Evolutionary conservation across 1,284 basidiomycete genomes (phyloP).

Genomic region (Xanthoconium separans): DNA sequence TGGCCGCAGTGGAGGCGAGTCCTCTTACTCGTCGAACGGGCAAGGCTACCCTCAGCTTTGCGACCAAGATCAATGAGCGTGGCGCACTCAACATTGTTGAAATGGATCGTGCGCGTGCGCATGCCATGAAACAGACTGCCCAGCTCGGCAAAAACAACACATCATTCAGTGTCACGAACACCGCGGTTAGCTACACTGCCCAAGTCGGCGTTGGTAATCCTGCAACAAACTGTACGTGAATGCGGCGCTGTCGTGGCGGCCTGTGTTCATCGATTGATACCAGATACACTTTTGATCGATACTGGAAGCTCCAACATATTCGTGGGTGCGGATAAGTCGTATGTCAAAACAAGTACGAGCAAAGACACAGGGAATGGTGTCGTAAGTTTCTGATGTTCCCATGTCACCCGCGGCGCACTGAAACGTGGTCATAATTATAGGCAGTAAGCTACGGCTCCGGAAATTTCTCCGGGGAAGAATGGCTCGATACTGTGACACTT

Average conservation of each 20-base stretch:
- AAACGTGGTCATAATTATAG: too few relatives aligned
- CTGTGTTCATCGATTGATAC: background rate
- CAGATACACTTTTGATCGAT: constrained; percentile 33
- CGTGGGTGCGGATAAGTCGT: too few relatives aligned
- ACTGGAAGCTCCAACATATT: constrained; percentile 38
- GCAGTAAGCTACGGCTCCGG: constrained; percentile 14
- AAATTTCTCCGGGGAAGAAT: constrained; percentile 50
- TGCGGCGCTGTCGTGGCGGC: background rate
- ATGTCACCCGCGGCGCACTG: too few relatives aligned
- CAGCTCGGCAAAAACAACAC: constrained; percentile 7
- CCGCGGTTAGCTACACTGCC: constrained; percentile 31
- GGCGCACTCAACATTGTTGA: constrained; percentile 2
- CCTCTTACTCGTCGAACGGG: background rate
- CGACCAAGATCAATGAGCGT: constrained; percentile 5
- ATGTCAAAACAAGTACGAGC: too few relatives aligned
- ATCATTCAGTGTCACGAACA: constrained; percentile 11
- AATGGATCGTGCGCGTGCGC: constrained; percentile 22
- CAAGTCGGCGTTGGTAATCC: constrained; percentile 45
- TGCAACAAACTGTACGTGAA: constrained; percentile 39
- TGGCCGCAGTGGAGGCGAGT: background rate
- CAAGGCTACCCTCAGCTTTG: constrained; percentile 3
- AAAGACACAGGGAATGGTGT: too few relatives aligned
- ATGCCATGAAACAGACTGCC: background rate
- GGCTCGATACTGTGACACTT: constrained; percentile 37
- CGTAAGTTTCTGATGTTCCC: too few relatives aligned